Conservation (phyloP, 1,139 yeast genomes). For the Hemisphaericaspora lyxosophila region DNA sequence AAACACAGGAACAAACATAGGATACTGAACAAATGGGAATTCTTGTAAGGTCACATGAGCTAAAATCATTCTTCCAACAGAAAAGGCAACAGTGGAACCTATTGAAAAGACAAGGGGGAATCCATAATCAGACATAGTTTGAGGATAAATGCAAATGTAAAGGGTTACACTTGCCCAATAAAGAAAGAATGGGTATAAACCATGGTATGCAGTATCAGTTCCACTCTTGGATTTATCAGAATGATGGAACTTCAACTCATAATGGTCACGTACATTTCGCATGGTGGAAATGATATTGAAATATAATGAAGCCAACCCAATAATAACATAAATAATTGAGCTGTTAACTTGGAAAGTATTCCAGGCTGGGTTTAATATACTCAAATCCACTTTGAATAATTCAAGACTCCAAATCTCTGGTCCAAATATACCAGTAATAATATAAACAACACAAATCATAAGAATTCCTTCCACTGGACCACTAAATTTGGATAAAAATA, state of each 20-base stretch:
- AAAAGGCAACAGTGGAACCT: conserved; percentile 77
- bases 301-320: conserved; percentile 57
- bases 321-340: conserved; percentile 43
- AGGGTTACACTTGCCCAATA: conserved; percentile 59
- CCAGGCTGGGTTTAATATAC: conserved; percentile 27
- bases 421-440: conserved; percentile 68
- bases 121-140: conserved; percentile 47
- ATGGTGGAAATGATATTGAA: conserved; percentile 76
- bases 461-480: conserved; percentile 96
- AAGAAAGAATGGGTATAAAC: conserved; percentile 67
- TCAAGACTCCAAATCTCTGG: conserved; percentile 62
- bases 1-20: conserved; percentile 62
- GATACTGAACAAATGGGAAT: conserved; percentile 73
- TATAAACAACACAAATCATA: conserved; percentile 55
- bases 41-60: conserved; percentile 80
- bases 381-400: conserved; percentile 33
- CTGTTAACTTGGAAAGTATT: conserved; percentile 28
- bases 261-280: conserved; percentile 61
- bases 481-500: conserved; percentile 75
- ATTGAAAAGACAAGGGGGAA: conserved; percentile 66
- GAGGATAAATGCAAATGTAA: conserved; percentile 49
- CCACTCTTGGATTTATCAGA: conserved; percentile 24
- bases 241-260: conserved; percentile 28
- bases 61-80: conserved; percentile 85
- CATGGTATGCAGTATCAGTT: conserved; percentile 51